Evolutionary conservation across 1,284 basidiomycete species (phyloP), one percentile per base, ranked within the genome.

Genomic region (Prillingera fragicola): DNA sequence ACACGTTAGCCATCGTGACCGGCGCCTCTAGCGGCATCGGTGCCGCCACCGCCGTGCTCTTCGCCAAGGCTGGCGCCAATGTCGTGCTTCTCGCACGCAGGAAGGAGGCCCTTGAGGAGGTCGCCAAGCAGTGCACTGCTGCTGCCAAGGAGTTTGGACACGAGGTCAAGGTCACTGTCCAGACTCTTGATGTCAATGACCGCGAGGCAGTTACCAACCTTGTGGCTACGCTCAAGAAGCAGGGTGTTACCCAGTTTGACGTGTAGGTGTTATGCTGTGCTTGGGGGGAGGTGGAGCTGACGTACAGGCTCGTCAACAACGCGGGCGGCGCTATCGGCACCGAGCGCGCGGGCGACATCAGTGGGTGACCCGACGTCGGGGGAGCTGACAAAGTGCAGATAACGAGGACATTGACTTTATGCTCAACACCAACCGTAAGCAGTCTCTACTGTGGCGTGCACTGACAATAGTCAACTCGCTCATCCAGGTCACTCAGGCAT

Each of bases 371-470:
- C 23, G 25, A 12, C 3, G 15, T 26, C 4, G 38, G 6, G 22
- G 22, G 18, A 13, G 17, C 38, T 34, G 13, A 33, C 38, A 22
- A 4, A 10, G n/a, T 14, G 9, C 33, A 41, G 44, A 36, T 25
- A 33, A 50, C 37, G 40, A 48, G 34, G 59, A 61, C 37, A 39
- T 56, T 19, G 59, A 61, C 41, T 57, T 77, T 45, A 94, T 96
- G 88, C 85, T 95, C 66, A 71, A 82, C 24, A 91, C 88, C 32
- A 96, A 96, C 68, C 79, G 87, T 82, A 36, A 52, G 70, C 60
- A 28, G 5, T 43, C 35, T 17, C 25, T 21, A 25, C 25, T 22
- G 25, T 18, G 44, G 33, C 18, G 21, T 31, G 19, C 10, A 19
- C 25, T 36, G 27, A 38, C 34, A 14, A 27, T 21, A 42, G 43